These are phyloP conservation scores for Lepidium aucheri DNA, from an alignment of 345 rosid genomes.

Conservation along the genomic window DNA sequence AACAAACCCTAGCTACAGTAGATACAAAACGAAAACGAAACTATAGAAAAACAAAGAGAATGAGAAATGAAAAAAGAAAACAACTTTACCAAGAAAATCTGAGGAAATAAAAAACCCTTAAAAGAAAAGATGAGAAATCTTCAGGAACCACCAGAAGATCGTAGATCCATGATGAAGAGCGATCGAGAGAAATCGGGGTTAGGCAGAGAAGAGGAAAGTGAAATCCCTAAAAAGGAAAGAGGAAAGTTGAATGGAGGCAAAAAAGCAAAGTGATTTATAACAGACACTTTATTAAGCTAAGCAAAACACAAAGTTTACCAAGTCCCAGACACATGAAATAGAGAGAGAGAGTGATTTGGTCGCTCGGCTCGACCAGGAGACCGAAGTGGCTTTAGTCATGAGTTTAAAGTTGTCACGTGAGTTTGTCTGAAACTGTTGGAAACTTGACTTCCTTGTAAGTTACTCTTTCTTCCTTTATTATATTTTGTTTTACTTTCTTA, in stretches of 20 bases:
- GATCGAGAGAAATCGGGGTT: conserved; percentile 13
- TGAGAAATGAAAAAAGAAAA: not conserved
- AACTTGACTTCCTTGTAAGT: conserved; percentile 17
- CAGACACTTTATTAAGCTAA: conserved; percentile 3
- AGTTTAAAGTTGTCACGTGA: conserved; percentile 16
- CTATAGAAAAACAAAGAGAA: not conserved
- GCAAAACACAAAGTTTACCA: not conserved
- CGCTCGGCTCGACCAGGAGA: not conserved
- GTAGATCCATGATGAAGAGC: conserved; percentile 36
- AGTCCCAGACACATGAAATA: conserved; percentile 10
- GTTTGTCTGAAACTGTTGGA: conserved; percentile 12
- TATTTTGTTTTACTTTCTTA: not conserved
- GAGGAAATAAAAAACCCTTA: not conserved
- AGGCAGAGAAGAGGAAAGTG: conserved; percentile 23
- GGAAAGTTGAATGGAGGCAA: conserved; percentile 21
- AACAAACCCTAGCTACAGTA: conserved; percentile 32
- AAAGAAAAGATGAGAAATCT: not conserved
- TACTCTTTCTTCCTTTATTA: not conserved
- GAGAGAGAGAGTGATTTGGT: not conserved
- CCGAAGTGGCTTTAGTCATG: conserved; percentile 9
- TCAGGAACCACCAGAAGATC: conserved; percentile 21
- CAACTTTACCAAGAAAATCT: conserved; percentile 24
- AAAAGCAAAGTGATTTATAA: conserved; percentile 28
- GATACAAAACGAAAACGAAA: not conserved
- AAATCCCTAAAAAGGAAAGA: conserved; percentile 36